Evolutionary conservation across 495 filamentous ascomycete genomes (phyloP), one percentile per base, ranked within the genome.

Genomic region (Penicillium canescens): DNA sequence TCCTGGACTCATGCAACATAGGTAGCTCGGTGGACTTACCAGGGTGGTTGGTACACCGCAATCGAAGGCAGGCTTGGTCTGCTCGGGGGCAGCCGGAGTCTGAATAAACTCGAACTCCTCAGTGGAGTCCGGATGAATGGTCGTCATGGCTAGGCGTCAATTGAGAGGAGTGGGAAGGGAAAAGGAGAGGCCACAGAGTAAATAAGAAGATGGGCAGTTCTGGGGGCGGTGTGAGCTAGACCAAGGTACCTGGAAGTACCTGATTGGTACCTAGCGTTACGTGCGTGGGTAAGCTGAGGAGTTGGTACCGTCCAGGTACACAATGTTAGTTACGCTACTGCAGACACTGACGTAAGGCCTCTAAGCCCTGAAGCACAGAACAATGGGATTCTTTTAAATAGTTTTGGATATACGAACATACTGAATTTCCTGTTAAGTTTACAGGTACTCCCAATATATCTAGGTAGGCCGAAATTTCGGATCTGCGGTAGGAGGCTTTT

Each of bases 81-180:
- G 63, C 60, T 70, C 59, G 26, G 69, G 69, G 53, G 81, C 83
- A 42, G 79, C 68, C 52, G 85, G 85, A 52, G 85, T 88, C 57
- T 82, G 71, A 48, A 87, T 82, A 69, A 83, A 87, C 69, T 87
- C 85, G 68, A 87, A 85, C 65, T 86, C 82, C 69, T 84, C 82
- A 13, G 74, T 79, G 61, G 74, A 78, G 68, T 82, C 77, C 49
- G 78, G 76, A 38, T 73, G 70, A 46, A 67, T 67, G 50, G 69
- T 75, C 61, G 74, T 68, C 79, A 81, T 82, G 51, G 55, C 48
- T 44, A 62, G 46, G 40, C 37, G 42, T 49, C 46, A 65, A 62
- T 62, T 66, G 63, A 55, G 61, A 55, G 46, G 51, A 53, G 46
- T 63, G 57, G 42, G 39, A 50, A 37, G 39, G 41, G 56, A 60